Percentiles rank a stretch among this genome's conserved stretches.
Evolutionary conservation across 768 basidiomycete species (phyloP).

Genomic region (Ramaria rubella): DNA sequence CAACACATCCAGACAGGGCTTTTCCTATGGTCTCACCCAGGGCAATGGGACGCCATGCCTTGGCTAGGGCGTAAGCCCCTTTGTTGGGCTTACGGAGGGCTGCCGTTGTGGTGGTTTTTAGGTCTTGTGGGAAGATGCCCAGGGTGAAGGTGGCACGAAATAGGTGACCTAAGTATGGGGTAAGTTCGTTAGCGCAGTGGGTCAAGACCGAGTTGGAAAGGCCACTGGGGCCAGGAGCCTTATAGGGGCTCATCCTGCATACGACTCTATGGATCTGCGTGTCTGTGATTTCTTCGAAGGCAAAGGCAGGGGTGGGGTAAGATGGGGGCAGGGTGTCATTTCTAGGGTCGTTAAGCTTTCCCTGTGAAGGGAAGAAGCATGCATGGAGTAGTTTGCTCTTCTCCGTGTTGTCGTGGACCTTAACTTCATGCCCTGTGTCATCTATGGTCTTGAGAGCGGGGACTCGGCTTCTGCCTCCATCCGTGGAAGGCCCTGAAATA

Average conservation of each 20-base stretch:
- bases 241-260: constrained; percentile 12
- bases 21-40: constrained; percentile 24
- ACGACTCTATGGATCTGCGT: constrained; percentile 19
- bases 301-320: constrained; percentile 25
- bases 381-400: constrained; percentile 17
- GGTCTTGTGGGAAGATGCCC: constrained; percentile 9
- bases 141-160: constrained; percentile 10
- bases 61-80: constrained; percentile 28
- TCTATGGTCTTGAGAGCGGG: neutral
- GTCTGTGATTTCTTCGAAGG: constrained; percentile 18
- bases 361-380: constrained; percentile 17
- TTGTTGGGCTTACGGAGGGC: too few species aligned
- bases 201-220: constrained; percentile 4
- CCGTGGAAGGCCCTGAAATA: neutral
- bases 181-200: neutral
- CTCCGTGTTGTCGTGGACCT: constrained; percentile 15
- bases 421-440: neutral
- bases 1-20: constrained; percentile 7
- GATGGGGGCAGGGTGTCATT: neutral
- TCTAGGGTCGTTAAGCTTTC: too few species aligned
- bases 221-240: constrained; percentile 18
- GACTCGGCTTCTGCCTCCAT: neutral
- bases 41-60: constrained; percentile 39
- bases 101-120: neutral
- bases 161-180: neutral